Base-by-base conservation (phyloP, 805 yeast genomes). In the Metschnikowia hibisci region DNA sequence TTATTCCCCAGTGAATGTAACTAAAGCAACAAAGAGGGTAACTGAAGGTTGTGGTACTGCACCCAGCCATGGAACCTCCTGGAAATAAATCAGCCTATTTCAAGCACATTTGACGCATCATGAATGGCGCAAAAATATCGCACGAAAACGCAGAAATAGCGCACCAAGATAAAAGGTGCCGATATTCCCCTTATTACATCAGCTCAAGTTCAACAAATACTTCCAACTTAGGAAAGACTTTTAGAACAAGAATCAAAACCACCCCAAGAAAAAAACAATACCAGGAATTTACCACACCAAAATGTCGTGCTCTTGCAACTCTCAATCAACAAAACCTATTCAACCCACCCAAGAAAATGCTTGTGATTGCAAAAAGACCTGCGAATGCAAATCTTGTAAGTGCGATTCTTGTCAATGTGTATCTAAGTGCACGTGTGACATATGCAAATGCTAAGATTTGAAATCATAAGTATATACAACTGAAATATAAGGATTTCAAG, bases 371-470 rank as follows among this genome's bases (percentile, higher is more conserved):
- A n/a, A 28, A 20, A 29, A 20, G 11, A 27, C 41, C 6, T 44
- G 47, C 30, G 25, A 39, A 37, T 44, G 48, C 35, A 32, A 34
- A 29, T 32, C 34, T 32, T 44, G 43, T 41, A 44, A 39, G 35
- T 38, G 41, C 35, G 35, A 38, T 18, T 13, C 46, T 12, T 43
- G 46, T 33, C 39, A 43, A 34, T 43, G 46, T 30, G 46, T 32
- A 15, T 14, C 30, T 25, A 31, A 34, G 15, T 39, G 46, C 41
- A 12, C 40, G 15, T 43, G 46, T 32, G 11, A 40, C 7, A 37
- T 34, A 14, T 43, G 46, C 41, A 43, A 43, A 36, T 38, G 41
- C 26, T 32, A 12, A 37, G 23, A 3, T 6, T 20, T 20, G 23
- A 8, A 20, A 8, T 8, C 23, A 20, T 6, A 6, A 8, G 14